A percentile compares a stretch with the other conserved stretches of the same genome.
These are phyloP conservation scores for Yarrowia sp. DNA, from an alignment of 805 yeast species.

Conservation along the genomic window DNA sequence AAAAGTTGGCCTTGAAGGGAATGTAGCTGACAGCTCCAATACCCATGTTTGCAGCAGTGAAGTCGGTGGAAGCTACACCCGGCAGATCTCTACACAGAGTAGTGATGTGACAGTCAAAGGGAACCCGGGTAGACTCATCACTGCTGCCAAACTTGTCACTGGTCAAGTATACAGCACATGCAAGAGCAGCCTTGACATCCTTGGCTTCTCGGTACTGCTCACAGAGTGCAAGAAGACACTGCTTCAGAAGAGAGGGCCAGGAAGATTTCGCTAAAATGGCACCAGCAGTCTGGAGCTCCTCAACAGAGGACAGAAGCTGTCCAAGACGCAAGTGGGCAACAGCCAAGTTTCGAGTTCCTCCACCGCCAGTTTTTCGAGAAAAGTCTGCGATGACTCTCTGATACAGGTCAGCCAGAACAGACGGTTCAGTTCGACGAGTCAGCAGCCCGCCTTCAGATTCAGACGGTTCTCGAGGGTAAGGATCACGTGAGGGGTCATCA, in stretches of 20 bases:
- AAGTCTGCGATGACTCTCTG: conserved; percentile 28
- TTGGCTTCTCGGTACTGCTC: conserved; percentile 17
- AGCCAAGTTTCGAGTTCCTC: conserved; percentile 22
- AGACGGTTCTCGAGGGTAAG: conserved; percentile 4
- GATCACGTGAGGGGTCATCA: conserved; percentile 24
- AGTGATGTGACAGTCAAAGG: conserved; percentile 20
- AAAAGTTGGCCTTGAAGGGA: conserved; percentile 41
- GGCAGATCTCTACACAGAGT: background rate
- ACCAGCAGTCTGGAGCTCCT: conserved; percentile 29
- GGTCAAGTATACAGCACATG: conserved; percentile 25
- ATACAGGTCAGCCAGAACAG: conserved; percentile 13
- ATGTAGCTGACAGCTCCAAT: conserved; percentile 28
- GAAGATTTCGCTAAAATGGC: conserved; percentile 14
- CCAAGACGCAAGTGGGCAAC: conserved; percentile 31
- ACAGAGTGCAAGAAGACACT: conserved; percentile 20
- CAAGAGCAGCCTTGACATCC: conserved; percentile 24
- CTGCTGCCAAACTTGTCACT: conserved; percentile 20
- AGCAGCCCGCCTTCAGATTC: conserved; percentile 1
- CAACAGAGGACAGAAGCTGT: conserved; percentile 16
- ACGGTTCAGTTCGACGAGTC: background rate
- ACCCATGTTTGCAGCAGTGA: conserved; percentile 23
- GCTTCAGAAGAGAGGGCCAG: conserved; percentile 25
- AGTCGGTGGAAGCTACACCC: background rate
- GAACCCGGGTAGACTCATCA: conserved; percentile 1
- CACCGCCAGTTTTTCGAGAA: conserved; percentile 5